Base-by-base conservation (phyloP, 257 asterid genomes). In the Thymus mandschuricus region DNA sequence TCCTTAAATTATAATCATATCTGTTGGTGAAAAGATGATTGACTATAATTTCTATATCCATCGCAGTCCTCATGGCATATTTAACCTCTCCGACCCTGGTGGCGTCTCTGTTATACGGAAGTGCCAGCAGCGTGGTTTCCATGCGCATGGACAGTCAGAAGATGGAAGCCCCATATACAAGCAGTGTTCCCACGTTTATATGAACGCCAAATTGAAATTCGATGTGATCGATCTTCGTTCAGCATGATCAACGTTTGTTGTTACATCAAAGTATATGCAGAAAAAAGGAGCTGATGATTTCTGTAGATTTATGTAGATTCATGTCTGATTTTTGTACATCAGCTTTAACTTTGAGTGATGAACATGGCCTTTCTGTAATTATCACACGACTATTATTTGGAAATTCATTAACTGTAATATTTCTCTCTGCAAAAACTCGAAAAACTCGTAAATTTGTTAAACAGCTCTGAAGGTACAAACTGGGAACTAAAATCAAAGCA, bases 101-200 rank as follows among this genome's bases (percentile, higher is more conserved):
- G 99, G 99, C 21, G 88, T 92, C 63, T 60, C 88, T 29, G 86
- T 88, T 46, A 92, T 95, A 21, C 85, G 89, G 40, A 83, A 81
- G 75, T 95, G 99, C 78, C 87, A 89, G 68, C 84, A 89, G 54
- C 98, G 97, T 41, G 96, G 97, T 52, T 95, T 95, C 80, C 98
- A 95, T 83, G 98, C 98, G 66, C 99, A 95, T 21, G 92, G 89
- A 76, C 97, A 92, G 81, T 81, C 99, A 0, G 95, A 89, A n/a
- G 97, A 89, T 46, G 98, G 98, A 68, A 89, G 81, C 70, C 87
- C 97, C 50, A 85, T 95, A 31, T 95, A 95, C 66, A 92, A 95
- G 83, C 96, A 87, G 61, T 89, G 98, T 57, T 87, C 98, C 31
- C 99, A 95, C 68, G 98, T 95, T 55, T 92, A 84, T 67, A 86